A percentile compares a stretch with the other conserved stretches of the same genome.
Conservation (phyloP, 108 stramenopile genomes). For the Nitzschia sp. region DNA sequence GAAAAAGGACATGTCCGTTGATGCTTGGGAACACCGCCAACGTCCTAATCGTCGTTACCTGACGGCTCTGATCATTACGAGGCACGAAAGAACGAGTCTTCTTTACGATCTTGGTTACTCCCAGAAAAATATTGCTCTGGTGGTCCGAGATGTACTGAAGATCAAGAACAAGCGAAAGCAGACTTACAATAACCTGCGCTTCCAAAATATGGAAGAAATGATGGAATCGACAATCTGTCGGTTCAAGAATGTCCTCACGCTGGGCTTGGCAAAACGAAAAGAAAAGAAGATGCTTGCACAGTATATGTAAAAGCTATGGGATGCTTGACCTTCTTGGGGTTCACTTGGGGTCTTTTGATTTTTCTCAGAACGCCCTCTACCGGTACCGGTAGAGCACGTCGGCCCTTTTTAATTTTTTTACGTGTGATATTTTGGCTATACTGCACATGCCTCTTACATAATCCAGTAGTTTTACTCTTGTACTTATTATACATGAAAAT, state of each 20-base stretch:
- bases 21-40: constrained; percentile 38
- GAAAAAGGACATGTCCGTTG: constrained; percentile 30
- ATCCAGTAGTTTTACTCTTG: too few relatives aligned
- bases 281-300: constrained; percentile 16
- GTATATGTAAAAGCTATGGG: not conserved
- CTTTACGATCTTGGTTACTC: constrained; percentile 18
- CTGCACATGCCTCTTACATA: too few relatives aligned
- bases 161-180: constrained; percentile 35
- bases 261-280: not conserved
- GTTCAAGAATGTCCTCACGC: constrained; percentile 22
- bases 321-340: not conserved
- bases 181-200: constrained; percentile 28
- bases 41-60: constrained; percentile 1
- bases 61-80: constrained; percentile 7
- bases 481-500: too few relatives aligned
- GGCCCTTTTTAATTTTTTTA: not conserved
- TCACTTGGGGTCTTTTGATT: too few relatives aligned
- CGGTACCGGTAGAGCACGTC: too few relatives aligned
- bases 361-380: too few relatives aligned
- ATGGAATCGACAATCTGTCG: constrained; percentile 20
- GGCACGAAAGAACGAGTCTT: constrained; percentile 10
- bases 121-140: constrained; percentile 27
- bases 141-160: constrained; percentile 17
- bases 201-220: constrained; percentile 20
- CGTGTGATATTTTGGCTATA: too few relatives aligned